Percentiles rank a stretch among this genome's conserved stretches.
phyloP scores from a whole-genome alignment of 2,329 filamentous ascomycete species.

The Apiospora phragmitis region DNA sequence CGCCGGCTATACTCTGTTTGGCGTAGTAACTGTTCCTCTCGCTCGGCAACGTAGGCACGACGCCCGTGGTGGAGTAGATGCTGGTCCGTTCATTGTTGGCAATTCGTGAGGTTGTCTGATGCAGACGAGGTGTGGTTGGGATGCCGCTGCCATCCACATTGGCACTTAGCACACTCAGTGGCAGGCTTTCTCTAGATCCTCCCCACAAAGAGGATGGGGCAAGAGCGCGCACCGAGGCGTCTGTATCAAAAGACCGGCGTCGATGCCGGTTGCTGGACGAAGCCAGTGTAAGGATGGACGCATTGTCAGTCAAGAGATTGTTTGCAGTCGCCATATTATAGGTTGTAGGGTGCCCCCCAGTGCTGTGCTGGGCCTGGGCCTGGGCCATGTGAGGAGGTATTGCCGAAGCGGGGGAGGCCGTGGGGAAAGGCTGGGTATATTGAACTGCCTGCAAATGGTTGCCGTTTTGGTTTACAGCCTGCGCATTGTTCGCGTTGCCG shows the following conservation, averaged over 20 bases:
- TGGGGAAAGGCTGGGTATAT: constrained; percentile 67
- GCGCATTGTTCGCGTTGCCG: constrained; percentile 34
- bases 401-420: constrained; percentile 65
- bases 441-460: constrained; percentile 51
- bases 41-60: constrained; percentile 64
- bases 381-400: constrained; percentile 69
- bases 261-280: constrained; percentile 79
- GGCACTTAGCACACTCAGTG: constrained; percentile 74
- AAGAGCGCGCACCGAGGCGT: constrained; percentile 82
- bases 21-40: constrained; percentile 84
- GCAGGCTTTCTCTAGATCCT: constrained; percentile 76
- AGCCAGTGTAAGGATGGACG: constrained; percentile 80
- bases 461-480: constrained; percentile 43
- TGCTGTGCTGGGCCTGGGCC: constrained; percentile 29
- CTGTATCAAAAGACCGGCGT: constrained; percentile 79
- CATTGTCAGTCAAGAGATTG: constrained; percentile 80
- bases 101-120: constrained; percentile 45
- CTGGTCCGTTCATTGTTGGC: constrained; percentile 66
- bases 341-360: constrained; percentile 60
- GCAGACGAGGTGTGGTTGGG: constrained; percentile 50
- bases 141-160: constrained; percentile 56
- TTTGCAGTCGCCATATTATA: constrained; percentile 80
- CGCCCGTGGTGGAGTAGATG: constrained; percentile 76
- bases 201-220: constrained; percentile 81
- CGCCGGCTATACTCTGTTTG: constrained; percentile 56